A percentile compares a stretch with the other conserved stretches of the same genome.
These are phyloP conservation scores for Leccinum griseonigrum DNA, from an alignment of 1,284 basidiomycete species.

Conservation along the genomic window DNA sequence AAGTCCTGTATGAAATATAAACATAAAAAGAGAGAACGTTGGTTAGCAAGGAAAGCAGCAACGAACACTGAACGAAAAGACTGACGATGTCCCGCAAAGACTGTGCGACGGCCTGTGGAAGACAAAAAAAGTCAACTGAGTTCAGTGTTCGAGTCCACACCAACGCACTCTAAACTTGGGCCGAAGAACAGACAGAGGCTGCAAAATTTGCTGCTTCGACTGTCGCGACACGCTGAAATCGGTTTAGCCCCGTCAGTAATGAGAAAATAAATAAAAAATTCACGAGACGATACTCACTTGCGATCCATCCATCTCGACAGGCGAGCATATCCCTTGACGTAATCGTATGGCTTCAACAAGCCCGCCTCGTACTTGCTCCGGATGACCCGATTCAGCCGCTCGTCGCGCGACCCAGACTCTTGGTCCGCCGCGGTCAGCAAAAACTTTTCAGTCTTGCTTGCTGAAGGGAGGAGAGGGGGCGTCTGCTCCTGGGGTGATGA, in stretches of 20 bases:
- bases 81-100: neutral
- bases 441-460: slow-evolving; percentile 84
- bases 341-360: slow-evolving; percentile 92
- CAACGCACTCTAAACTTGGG: neutral
- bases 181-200: slow-evolving; percentile 64
- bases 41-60: neutral
- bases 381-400: slow-evolving; percentile 90
- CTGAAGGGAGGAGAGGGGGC: slow-evolving; percentile 55
- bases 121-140: neutral
- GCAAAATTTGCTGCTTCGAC: slow-evolving; percentile 86
- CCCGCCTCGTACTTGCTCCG: slow-evolving; percentile 97
- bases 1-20: slow-evolving; percentile 58
- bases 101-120: neutral
- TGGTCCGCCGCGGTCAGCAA: slow-evolving; percentile 95
- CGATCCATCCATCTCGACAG: slow-evolving; percentile 94
- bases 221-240: slow-evolving; percentile 74
- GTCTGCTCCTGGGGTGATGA: slow-evolving; percentile 22
- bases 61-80: neutral
- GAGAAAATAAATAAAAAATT: neutral
- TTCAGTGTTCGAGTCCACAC: neutral
- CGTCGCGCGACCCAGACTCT: slow-evolving; percentile 87
- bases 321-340: slow-evolving; percentile 90
- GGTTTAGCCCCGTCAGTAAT: neutral
- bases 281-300: slow-evolving; percentile 38
- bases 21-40: neutral